Percentiles rank a stretch among this genome's conserved stretches.
These are phyloP conservation scores for Pilatotrama ljubarskyi DNA, from an alignment of 768 basidiomycete genomes.

Conservation along the genomic window DNA sequence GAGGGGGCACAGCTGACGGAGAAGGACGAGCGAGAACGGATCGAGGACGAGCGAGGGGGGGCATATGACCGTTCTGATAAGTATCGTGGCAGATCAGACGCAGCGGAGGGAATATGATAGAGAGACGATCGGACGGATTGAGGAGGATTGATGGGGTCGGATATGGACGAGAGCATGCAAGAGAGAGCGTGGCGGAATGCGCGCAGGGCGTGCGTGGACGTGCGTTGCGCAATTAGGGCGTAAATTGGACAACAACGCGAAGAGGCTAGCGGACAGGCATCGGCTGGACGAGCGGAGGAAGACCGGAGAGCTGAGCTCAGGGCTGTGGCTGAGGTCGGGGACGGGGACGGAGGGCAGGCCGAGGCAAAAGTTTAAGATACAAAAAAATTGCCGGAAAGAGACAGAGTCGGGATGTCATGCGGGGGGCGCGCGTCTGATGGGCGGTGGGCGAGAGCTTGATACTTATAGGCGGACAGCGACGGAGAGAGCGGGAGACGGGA, in stretches of 20 bases:
- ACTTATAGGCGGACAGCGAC: not conserved
- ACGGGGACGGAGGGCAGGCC: not conserved
- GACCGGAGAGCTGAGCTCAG: not conserved
- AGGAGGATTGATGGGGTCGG: conserved; percentile 13
- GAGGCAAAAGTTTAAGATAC: conserved; percentile 16
- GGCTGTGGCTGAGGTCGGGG: not conserved
- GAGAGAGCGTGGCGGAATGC: not conserved
- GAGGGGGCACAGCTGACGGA: conserved; percentile 9
- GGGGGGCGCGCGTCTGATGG: not conserved
- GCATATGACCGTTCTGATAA: conserved; percentile 14
- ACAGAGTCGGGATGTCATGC: not conserved
- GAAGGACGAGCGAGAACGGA: not conserved
- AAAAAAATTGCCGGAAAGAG: conserved; percentile 11
- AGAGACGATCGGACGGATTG: conserved; percentile 17
- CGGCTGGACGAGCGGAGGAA: not conserved
- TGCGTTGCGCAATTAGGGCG: not conserved
- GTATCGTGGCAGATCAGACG: conserved; percentile 21
- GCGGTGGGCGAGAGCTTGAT: not conserved
- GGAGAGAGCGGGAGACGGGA: not conserved
- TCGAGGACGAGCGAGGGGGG: conserved; percentile 1
- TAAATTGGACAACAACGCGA: not conserved
- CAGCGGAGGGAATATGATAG: conserved; percentile 6
- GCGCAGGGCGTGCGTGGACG: not conserved
- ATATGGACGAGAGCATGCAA: conserved; percentile 10
- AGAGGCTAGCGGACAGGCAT: not conserved